Conservation (phyloP, 371 early-diverging fungal species). For the Mortierella polycephala region DNA sequence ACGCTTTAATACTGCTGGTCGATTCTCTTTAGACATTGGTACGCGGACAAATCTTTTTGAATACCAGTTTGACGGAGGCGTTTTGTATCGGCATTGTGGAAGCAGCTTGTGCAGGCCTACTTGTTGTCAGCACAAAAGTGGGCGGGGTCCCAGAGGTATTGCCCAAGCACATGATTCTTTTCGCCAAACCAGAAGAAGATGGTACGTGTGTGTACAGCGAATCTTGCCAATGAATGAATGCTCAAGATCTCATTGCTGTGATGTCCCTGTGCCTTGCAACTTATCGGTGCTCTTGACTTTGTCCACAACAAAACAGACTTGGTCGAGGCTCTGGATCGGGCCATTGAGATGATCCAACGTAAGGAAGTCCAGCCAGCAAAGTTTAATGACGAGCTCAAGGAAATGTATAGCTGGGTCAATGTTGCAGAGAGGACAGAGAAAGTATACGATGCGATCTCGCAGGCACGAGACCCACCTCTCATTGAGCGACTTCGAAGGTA, state of each 20-base stretch:
- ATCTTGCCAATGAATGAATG: too few relatives aligned
- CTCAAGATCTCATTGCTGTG: too few relatives aligned
- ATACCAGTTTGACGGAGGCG: conserved; percentile 99
- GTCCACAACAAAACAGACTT: conserved; percentile 63
- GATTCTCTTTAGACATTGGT: conserved; percentile 69
- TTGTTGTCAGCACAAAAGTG: conserved; percentile 98
- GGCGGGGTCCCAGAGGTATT: conserved; percentile 99
- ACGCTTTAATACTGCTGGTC: neutral
- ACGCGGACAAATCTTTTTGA: conserved; percentile 98
- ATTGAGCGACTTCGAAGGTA: conserved; percentile 85
- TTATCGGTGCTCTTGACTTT: conserved; percentile 11
- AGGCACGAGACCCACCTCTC: conserved; percentile 74
- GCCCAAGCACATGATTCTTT: conserved; percentile 94
- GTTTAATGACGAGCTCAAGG: conserved; percentile 86
- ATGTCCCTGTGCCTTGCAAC: too few relatives aligned
- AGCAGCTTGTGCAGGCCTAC: conserved; percentile 94
- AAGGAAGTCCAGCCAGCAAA: conserved; percentile 76
- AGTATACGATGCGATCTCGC: conserved; percentile 79
- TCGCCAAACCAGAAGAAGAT: conserved; percentile 92
- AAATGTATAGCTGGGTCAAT: conserved; percentile 97
- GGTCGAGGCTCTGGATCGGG: conserved; percentile 75
- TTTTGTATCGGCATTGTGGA: conserved; percentile 99
- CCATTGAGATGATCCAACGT: conserved; percentile 77
- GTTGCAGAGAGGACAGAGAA: conserved; percentile 94
- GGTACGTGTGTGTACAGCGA: conserved; percentile 57